Conservation (phyloP, 345 rosid species). For the Iberis pinnata region DNA sequence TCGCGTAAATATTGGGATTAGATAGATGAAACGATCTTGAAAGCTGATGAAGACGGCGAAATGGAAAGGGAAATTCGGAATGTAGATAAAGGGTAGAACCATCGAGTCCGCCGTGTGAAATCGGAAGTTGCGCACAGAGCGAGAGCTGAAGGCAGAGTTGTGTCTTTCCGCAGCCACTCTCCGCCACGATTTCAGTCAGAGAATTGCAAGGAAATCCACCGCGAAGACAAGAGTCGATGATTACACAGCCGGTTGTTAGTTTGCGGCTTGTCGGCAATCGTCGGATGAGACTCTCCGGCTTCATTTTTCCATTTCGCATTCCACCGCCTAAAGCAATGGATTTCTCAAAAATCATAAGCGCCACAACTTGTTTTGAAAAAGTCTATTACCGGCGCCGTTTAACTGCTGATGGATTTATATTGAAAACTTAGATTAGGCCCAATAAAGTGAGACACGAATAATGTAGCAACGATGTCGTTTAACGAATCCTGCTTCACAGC, state of each 20-base stretch:
- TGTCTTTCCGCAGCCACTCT: slow-evolving; percentile 83
- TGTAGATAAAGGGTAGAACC: slow-evolving; percentile 71
- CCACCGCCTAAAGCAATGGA: slow-evolving; percentile 18
- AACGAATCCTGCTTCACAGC: not conserved
- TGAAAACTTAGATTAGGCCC: not conserved
- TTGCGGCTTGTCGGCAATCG: slow-evolving; percentile 32
- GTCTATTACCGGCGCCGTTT: not conserved
- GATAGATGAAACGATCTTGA: slow-evolving; percentile 36
- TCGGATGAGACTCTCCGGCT: slow-evolving; percentile 38
- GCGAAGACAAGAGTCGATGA: slow-evolving; percentile 49
- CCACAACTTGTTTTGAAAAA: slow-evolving; percentile 4
- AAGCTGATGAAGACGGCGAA: slow-evolving; percentile 68
- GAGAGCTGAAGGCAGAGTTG: slow-evolving; percentile 83
- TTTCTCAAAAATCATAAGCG: slow-evolving; percentile 4
- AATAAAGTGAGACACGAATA: not conserved
- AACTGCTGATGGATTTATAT: not conserved
- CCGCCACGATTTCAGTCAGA: slow-evolving; percentile 74
- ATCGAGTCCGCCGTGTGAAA: slow-evolving; percentile 61
- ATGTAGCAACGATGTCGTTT: slow-evolving; percentile 23
- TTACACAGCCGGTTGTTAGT: slow-evolving; percentile 57
- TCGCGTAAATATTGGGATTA: slow-evolving; percentile 25
- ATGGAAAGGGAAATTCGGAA: slow-evolving; percentile 70
- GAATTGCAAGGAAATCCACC: slow-evolving; percentile 78
- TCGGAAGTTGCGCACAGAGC: slow-evolving; percentile 68
- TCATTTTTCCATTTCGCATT: slow-evolving; percentile 27